Base-by-base conservation (phyloP, 2,329 filamentous ascomycete genomes). In the Zymoseptoria tritici region DNA sequence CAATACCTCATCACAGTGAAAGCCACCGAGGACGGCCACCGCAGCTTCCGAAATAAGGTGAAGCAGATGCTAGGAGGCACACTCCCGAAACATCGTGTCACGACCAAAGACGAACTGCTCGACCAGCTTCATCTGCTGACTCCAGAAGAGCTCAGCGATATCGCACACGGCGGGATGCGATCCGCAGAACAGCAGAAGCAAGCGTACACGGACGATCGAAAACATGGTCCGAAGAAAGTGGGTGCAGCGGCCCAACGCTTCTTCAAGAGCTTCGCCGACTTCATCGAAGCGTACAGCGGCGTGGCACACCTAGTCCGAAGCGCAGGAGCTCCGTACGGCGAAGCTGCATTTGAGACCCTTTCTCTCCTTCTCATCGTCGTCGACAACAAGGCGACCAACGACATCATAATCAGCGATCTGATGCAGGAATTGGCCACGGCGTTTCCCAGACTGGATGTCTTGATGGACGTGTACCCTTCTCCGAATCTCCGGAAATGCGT, bases 241-340 rank as follows among this genome's bases (percentile, higher is more conserved):
- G 57, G 42, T 9, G 52, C 54, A 29, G 57, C 19, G 9, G 20
- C 54, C 8, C 60, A 62, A 49, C 22, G 21, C 16, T 51, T 54
- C 29, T 24, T 61, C 19, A 31, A 16, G 8, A 54, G 50, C n/a
- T 56, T 62, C n/a, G 26, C 52, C 3, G 29, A 54, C 5, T 63
- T 63, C 49, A 36, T 63, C 20, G 59, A 59, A n/a, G 59, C 31
- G 54, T 63, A 61, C 49, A 57, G 56, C 20, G 61, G 61, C 24
- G 29, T 63, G 16, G 59, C 49, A 4, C 50, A 58, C 22, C 22
- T 63, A 9, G 50, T 56, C 29, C 54, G 57, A 49, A 54, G 53
- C 9, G 59, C 61, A 3, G 59, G 61, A 29, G 36, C 56, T 21
- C 59, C 58, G 22, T 61, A 57, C 52, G 61, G 61, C 8, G 61